These are phyloP conservation scores for Chenopodium berlandieri DNA, from an alignment of 148 eudicot genomes.

Conservation along the genomic window DNA sequence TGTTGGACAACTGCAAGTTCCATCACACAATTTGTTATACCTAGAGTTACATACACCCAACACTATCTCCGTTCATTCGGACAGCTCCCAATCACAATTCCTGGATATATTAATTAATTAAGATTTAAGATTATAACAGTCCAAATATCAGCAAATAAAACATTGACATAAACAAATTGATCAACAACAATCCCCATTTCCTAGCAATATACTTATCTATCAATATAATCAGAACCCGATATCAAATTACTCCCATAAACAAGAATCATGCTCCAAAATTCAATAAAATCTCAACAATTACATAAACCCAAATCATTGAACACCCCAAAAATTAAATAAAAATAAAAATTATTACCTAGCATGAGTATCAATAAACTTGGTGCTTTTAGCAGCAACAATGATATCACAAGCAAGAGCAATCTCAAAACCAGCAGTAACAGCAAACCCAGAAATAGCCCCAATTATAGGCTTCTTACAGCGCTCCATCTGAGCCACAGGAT, in stretches of 20 bases:
- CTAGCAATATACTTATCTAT: no score
- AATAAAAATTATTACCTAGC: conserved; percentile 45
- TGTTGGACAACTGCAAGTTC: no score
- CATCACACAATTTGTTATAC: no score
- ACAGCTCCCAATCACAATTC: not conserved
- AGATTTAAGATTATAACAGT: not conserved
- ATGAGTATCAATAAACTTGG: conserved; percentile 89
- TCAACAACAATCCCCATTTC: not conserved
- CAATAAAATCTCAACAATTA: not conserved
- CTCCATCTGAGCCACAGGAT: conserved; percentile 88
- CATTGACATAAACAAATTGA: not conserved
- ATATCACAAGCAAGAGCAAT: conserved; percentile 91
- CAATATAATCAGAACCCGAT: not conserved
- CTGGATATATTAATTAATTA: not conserved
- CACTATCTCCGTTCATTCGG: not conserved
- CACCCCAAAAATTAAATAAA: not conserved
- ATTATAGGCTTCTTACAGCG: conserved; percentile 70
- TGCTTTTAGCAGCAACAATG: conserved; percentile 65
- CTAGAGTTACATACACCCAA: not conserved
- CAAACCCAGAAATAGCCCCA: conserved; percentile 80
- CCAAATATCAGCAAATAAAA: not conserved
- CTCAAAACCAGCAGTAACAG: conserved; percentile 93
- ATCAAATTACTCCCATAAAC: not conserved
- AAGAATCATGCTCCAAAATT: not conserved
- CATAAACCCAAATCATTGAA: not conserved